Base-by-base conservation (phyloP, 352 stramenopile species). In the Phytophthora ohioensis region DNA sequence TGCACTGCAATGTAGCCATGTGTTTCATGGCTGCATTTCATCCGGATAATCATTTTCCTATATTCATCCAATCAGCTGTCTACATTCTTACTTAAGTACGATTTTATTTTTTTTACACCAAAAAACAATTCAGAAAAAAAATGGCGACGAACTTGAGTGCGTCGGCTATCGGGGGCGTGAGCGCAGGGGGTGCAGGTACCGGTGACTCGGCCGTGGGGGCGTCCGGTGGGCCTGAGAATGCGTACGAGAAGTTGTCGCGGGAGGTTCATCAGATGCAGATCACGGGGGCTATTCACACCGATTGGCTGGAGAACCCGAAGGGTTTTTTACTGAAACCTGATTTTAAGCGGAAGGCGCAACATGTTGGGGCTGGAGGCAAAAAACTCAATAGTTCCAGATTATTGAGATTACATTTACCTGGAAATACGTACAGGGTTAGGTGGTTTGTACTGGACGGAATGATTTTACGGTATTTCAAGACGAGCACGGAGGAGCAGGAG, bases 391-490 rank as follows among this genome's bases (percentile, higher is more conserved):
- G 77, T 57, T 91, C 87, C n/a, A 75, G 87, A 38, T 66, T 91
- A 9, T 69, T 96, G 63, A 82, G 88, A 34, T 76, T 95, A 21
- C 90, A 96, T 53, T 59, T 96, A 51, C 89, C 89, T 5, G 88
- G 88, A 5, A 95, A 83, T 69, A 81, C 88, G 51, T 96, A 95
- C 67, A 74, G 88, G 45, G 84, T 90, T 61, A 75, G 90, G 9
- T 96, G 90, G 90, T 96, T 96, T 73, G 90, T 95, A 58, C 80
- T 96, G 35, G 90, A 96, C 57, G 88, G 90, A 48, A 94, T 96
- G 88, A 94, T 95, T 46, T 64, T 96, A 64, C 87, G 87, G 8
- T 96, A 96, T 71, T 96, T 95, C 55, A 94, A 94, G 69, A 95
- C 77, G 53, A 88, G 90, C 67, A 85, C 69, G n/a, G 90, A 96